Conservation (phyloP, 2,329 filamentous ascomycete genomes). For the Cladophialophora yegresii region DNA sequence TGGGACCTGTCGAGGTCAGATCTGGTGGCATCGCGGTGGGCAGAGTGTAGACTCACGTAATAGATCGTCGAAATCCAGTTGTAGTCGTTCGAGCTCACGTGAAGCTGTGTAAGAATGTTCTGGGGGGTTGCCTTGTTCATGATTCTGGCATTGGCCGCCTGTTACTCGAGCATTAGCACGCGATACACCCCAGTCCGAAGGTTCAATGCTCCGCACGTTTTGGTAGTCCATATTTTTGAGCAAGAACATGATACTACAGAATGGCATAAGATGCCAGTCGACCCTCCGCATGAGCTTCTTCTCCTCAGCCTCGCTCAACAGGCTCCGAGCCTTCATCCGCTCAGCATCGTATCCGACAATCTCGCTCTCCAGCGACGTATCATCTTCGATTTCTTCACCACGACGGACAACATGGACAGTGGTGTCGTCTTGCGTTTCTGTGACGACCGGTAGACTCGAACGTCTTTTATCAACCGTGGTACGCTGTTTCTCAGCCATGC, state of each 20-base stretch:
- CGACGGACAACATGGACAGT: conserved; percentile 16
- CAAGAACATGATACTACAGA: conserved; percentile 43
- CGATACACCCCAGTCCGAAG: not conserved
- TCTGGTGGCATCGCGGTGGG: not conserved
- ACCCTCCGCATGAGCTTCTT: conserved; percentile 49
- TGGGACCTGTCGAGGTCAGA: conserved; percentile 53
- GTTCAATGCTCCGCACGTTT: conserved; percentile 34
- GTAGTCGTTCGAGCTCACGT: conserved; percentile 47
- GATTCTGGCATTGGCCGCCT: conserved; percentile 43
- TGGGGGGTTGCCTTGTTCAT: conserved; percentile 43
- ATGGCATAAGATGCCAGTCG: conserved; percentile 49
- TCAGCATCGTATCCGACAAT: conserved; percentile 39
- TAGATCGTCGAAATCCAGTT: conserved; percentile 47
- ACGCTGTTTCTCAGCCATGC: conserved; percentile 6
- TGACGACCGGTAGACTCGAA: conserved; percentile 3
- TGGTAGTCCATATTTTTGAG: conserved; percentile 41
- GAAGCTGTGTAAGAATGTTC: conserved; percentile 45
- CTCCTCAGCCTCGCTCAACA: conserved; percentile 48
- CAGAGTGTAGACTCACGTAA: conserved; percentile 39
- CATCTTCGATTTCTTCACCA: conserved; percentile 18
- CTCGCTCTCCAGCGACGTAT: conserved; percentile 15
- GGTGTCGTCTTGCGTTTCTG: not conserved
- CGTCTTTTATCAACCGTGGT: not conserved
- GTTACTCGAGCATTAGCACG: conserved; percentile 16
- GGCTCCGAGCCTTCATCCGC: conserved; percentile 40